A percentile compares a stretch with the other conserved stretches of the same genome.
These are phyloP conservation scores for Escovopsis sp. DNA, from an alignment of 2,329 filamentous ascomycete species.

Conservation along the genomic window DNA sequence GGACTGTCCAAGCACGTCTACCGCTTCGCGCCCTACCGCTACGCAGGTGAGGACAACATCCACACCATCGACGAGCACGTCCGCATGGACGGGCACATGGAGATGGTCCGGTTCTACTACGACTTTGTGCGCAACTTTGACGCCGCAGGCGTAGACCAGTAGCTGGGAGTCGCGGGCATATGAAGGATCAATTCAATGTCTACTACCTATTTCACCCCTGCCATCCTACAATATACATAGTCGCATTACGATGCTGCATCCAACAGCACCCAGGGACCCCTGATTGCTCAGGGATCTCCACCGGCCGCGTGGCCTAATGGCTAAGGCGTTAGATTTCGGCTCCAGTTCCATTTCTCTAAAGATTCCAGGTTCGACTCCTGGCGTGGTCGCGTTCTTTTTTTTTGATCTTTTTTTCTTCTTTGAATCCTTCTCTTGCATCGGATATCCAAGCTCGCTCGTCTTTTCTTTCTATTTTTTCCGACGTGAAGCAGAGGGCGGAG, in stretches of 20 bases:
- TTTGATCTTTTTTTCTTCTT: too few species aligned
- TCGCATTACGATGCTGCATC: too few species aligned
- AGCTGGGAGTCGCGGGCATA: neutral
- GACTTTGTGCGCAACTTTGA: conserved; percentile 31
- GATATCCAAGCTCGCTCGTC: too few species aligned
- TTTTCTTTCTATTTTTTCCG: too few species aligned
- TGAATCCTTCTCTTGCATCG: too few species aligned
- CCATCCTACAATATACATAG: neutral
- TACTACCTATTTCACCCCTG: neutral
- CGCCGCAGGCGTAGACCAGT: conserved; percentile 8
- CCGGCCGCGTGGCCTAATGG: conserved; percentile 5
- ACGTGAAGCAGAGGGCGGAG: too few species aligned
- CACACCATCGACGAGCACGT: conserved; percentile 29
- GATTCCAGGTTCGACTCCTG: too few species aligned
- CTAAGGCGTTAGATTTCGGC: too few species aligned
- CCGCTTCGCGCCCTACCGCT: conserved; percentile 27
- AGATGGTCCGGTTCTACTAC: conserved; percentile 29
- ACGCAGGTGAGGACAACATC: conserved; percentile 15
- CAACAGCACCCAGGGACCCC: too few species aligned
- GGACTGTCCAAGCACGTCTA: conserved; percentile 12
- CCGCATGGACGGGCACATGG: conserved; percentile 24
- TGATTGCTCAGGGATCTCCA: too few species aligned
- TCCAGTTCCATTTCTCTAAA: too few species aligned
- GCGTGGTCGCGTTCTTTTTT: too few species aligned
- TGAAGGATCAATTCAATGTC: neutral